These are phyloP conservation scores for Arthromyces matolae DNA, from an alignment of 768 basidiomycete species.

Conservation along the genomic window DNA sequence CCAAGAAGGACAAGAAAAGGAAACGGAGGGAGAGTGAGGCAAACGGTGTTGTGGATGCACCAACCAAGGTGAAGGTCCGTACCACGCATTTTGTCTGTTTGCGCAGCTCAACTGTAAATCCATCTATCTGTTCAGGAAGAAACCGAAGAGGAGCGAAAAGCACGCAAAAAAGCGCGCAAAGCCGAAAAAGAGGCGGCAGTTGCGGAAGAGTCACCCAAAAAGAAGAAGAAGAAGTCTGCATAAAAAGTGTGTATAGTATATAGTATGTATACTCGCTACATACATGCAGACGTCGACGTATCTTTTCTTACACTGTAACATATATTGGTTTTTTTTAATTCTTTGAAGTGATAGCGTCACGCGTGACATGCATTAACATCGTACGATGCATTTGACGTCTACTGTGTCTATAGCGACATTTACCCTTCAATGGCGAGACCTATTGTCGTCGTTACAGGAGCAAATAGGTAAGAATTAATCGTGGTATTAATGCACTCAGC, in stretches of 20 bases:
- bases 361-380: slow-evolving; percentile 9
- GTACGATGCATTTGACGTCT: slow-evolving; percentile 18
- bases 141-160: slow-evolving; percentile 83
- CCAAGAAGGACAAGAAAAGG: slow-evolving; percentile 36
- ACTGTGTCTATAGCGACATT: too few species aligned
- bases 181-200: slow-evolving; percentile 64
- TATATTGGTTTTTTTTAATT: neutral
- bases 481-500: neutral
- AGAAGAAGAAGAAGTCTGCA: slow-evolving; percentile 58
- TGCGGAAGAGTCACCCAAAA: slow-evolving; percentile 45
- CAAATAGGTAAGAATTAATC: slow-evolving; percentile 51
- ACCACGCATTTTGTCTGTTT: slow-evolving; percentile 10
- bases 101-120: slow-evolving; percentile 6
- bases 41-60: slow-evolving; percentile 37
- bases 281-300: neutral
- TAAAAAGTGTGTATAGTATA: slow-evolving; percentile 20
- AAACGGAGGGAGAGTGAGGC: slow-evolving; percentile 60
- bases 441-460: slow-evolving; percentile 66
- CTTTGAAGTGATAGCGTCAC: neutral
- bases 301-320: neutral
- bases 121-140: slow-evolving; percentile 41
- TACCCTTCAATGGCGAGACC: slow-evolving; percentile 34
- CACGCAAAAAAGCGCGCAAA: slow-evolving; percentile 71
- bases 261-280: slow-evolving; percentile 11
- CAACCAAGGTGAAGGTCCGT: slow-evolving; percentile 38